Evolutionary conservation across 441 rosid genomes (phyloP), one percentile per base, ranked within the genome.

Genomic region (Adansonia rubrostipa): DNA sequence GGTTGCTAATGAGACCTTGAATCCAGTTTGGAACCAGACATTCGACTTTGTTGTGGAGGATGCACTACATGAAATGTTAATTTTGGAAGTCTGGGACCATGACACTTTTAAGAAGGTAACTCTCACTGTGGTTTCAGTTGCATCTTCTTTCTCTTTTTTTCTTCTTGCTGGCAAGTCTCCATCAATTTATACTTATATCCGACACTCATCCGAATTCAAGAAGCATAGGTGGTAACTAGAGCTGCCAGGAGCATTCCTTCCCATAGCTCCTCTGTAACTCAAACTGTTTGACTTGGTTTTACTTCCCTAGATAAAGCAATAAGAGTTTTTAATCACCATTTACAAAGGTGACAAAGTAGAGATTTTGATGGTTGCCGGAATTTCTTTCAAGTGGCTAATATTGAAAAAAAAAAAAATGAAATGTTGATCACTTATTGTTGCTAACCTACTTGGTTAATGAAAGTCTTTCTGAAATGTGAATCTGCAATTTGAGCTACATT

Each of bases 21-120:
- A 93, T 85, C 96, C 97, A 17, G 88, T 92, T 62, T 93, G 97
- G 97, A 89, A 93, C 78, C 96, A 93, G 58, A 89, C 95, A 6
- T 92, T 92, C 76, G 96, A 93, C 79, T 87, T 92, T 24, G 95
- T 90, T 13, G 94, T 87, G 76, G 97, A 94, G 86, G 92, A 91
- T 85, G 98, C 88, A 42, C 78, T 89, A 56, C 98, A 91, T 74
- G 98, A 94, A 57, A 88, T 94, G 83, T 64, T 94, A 68, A 85
- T 90, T 19, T 6, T 88, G 58, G 96, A 92, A 78, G 89, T 92
- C 1, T 92, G 86, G 84, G 98, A 94, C 76, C 93, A 90, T 72
- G 95, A 88, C 78, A 86, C 92, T 20, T 96, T 94, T 53, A 94
- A 93, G 65, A 96, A 96, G 95, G 99, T 95, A 86, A 79, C 8